Base-by-base conservation (phyloP, 164 flowering plant genomes). In the Vitis amurensis region DNA sequence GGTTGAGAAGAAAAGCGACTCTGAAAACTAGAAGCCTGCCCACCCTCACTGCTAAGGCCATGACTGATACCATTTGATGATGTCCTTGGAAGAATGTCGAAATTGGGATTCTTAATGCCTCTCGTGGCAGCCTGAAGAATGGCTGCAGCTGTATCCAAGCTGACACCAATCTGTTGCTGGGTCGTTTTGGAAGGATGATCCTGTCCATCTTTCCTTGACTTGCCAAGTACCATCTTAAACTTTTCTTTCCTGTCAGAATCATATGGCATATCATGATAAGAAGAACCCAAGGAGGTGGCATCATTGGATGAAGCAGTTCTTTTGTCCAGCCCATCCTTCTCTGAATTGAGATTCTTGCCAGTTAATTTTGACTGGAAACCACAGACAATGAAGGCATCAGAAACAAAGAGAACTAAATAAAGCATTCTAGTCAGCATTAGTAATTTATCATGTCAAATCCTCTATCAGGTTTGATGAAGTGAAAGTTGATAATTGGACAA, bases 41-140 rank as follows among this genome's bases (percentile, higher is more conserved):
- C 78, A 60, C 71, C 80, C 1, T 79, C 90, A 60, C 78, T 71
- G 68, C 80, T 74, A 29, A 61, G 70, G 37, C 70, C 79, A 37
- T 58, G 79, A 71, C 63, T 63, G 49, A 67, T 72, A 51, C 80
- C 83, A 71, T 67, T 74, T 31, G 68, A 37, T 37, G 86, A 70
- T 53, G 82, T 52, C 77, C 74, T 85, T 4, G 86, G 55, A n/a
- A 82, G 48, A 47, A 80, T 44, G 14, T 76, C 86, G 56, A 83
- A 63, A 57, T 79, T 80, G 48, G 97, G 87, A 70, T 79, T 78
- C 68, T 72, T 88, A 59, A 83, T 76, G 55, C 99, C 99, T 77
- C 92, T 83, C 17, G 85, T 89, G 61, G 97, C 98, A 65, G 94
- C 98, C 80, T 89, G 91, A 78, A 95, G 90, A 70, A 95, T 95